These are phyloP conservation scores for Vaccinium myrtillus DNA, from an alignment of 148 eudicot species.

Conservation along the genomic window DNA sequence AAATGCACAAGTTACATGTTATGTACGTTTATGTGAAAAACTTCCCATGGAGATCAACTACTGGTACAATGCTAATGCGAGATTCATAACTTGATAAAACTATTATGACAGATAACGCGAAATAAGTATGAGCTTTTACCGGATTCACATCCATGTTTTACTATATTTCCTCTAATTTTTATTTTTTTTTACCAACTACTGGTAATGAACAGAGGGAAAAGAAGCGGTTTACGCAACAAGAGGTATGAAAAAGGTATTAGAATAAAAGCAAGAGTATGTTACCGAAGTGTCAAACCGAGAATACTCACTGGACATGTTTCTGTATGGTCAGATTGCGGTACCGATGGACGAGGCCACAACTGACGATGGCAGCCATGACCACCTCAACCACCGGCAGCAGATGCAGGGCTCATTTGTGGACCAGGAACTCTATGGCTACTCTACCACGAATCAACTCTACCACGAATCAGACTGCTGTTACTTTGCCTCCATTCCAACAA, in stretches of 20 bases:
- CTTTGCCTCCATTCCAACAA: background rate
- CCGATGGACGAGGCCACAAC: background rate
- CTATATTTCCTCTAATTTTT: background rate
- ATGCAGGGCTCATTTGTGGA: background rate
- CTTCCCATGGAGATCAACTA: background rate
- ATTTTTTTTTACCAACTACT: background rate
- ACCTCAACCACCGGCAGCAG: background rate
- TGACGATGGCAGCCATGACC: background rate
- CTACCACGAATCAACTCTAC: no score
- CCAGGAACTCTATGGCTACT: background rate
- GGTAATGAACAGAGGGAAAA: background rate
- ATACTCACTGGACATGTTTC: slow-evolving; percentile 2
- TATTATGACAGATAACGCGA: background rate
- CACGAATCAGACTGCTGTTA: background rate
- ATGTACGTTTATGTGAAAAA: background rate
- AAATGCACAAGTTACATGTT: background rate
- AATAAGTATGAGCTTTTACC: background rate
- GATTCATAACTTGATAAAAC: background rate
- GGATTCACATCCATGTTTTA: background rate
- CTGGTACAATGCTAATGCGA: background rate
- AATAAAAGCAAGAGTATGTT: background rate
- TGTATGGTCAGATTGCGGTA: background rate
- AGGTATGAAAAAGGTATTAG: slow-evolving; percentile 4
- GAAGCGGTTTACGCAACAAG: background rate
- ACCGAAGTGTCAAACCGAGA: background rate